These are phyloP conservation scores for Xylaria sp. DNA, from an alignment of 2,329 filamentous ascomycete genomes.

Conservation along the genomic window DNA sequence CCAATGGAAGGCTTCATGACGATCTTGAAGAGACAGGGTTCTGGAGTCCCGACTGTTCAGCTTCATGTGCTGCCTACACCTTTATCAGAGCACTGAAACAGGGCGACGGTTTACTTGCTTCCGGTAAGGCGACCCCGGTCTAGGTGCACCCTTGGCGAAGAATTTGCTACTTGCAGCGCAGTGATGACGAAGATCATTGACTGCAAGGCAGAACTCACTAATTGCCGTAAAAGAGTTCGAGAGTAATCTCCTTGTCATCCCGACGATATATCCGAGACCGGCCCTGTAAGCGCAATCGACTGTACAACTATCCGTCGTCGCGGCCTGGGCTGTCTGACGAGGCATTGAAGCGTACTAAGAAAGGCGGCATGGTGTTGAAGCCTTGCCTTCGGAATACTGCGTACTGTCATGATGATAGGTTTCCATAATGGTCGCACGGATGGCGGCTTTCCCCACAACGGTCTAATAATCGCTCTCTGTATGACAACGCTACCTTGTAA, in stretches of 20 bases:
- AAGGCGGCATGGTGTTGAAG: not conserved
- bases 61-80: constrained; percentile 23
- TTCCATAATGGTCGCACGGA: not conserved
- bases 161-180: not conserved
- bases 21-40: constrained; percentile 26
- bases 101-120: constrained; percentile 28
- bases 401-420: not conserved
- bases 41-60: constrained; percentile 27
- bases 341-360: not conserved
- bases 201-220: not conserved
- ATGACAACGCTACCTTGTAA: constrained; percentile 1
- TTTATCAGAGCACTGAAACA: constrained; percentile 28
- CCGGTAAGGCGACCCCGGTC: constrained; percentile 34
- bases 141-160: constrained; percentile 12
- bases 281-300: not conserved
- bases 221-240: not conserved
- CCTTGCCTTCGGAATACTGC: not conserved
- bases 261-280: not conserved
- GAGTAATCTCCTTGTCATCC: not conserved
- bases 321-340: not conserved
- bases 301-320: not conserved
- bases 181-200: constrained; percentile 15
- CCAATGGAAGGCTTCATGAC: constrained; percentile 22
- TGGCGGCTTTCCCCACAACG: not conserved
- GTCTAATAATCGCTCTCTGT: not conserved